Percentiles rank a stretch among this genome's conserved stretches.
Evolutionary conservation across 768 basidiomycete genomes (phyloP).

Genomic region (Boletus sp.): DNA sequence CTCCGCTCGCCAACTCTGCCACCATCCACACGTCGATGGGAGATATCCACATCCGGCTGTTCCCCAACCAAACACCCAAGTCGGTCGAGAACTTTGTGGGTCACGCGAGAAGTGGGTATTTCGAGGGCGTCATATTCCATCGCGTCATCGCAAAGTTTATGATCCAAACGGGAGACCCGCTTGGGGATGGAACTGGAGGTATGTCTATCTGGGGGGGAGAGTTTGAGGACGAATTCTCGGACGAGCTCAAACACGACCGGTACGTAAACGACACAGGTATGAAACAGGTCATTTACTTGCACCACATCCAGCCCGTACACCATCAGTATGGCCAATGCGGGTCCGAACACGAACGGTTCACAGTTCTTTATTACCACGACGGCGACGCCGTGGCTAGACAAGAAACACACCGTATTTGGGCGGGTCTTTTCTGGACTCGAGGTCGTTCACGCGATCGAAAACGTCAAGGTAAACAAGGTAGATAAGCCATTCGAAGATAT

Average conservation of each 20-base stretch:
- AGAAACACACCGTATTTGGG: constrained; percentile 91
- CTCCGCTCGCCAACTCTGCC: constrained; percentile 72
- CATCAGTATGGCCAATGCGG: constrained; percentile 93
- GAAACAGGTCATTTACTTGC: constrained; percentile 2
- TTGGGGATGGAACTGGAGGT: constrained; percentile 94
- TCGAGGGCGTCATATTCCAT: constrained; percentile 93
- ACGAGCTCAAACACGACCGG: constrained; percentile 90
- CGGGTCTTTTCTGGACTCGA: constrained; percentile 85
- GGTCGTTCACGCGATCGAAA: constrained; percentile 89
- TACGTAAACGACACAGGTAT: constrained; percentile 29
- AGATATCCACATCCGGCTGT: constrained; percentile 86
- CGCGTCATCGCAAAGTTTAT: constrained; percentile 98
- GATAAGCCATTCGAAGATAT: constrained; percentile 95
- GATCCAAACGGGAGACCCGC: constrained; percentile 94
- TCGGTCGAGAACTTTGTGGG: constrained; percentile 98
- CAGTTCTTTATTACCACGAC: constrained; percentile 99
- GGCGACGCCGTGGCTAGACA: constrained; percentile 90
- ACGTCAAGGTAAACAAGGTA: constrained; percentile 77
- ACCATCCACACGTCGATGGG: constrained; percentile 95
- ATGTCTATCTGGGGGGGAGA: constrained; percentile 86
- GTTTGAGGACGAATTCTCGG: constrained; percentile 92
- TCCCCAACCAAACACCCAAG: constrained; percentile 91
- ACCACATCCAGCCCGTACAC: constrained; percentile 74
- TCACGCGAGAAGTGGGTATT: constrained; percentile 85
- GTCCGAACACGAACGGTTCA: constrained; percentile 87